Evolutionary conservation across 441 rosid genomes (phyloP), one percentile per base, ranked within the genome.

Genomic region (Jatropha podagrica): DNA sequence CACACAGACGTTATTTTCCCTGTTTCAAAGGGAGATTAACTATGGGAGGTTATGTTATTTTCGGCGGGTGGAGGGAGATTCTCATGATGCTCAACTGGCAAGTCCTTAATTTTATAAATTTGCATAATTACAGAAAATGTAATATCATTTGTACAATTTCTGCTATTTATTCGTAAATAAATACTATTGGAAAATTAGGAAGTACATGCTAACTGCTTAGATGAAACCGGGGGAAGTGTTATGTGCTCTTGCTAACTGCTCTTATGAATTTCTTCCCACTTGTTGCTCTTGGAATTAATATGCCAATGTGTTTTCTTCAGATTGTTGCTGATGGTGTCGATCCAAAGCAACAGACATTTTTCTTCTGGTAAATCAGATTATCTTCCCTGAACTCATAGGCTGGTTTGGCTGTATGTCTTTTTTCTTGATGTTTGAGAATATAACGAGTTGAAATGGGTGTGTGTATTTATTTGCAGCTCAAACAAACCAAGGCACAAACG

Each of bases 341-440:
- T 88, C 99, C 99, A 59, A 92, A 90, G 83, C 94, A 89, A 64
- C 98, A 94, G 81, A 91, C 98, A 4, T 91, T 96, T 85, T 86
- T 80, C 87, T 90, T 84, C 78, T 85, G 90, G 98, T 92, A 86
- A 84, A 91, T 81, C 71, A 62, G 46, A 81, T 76, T 67, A 42
- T 73, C 65, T 61, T 76, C 48, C 54, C 49, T 80, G 27, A 70
- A 51, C 38, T 48, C 26, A 55, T 73, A 56, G 32, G 54, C 78
- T 79, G 58, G 65, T 38, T 55, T 62, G 23, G 70, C 26, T 55
- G 42, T 68, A 15, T 77, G 68, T 52, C 59, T 67, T 56, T 70
- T 62, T 52, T 69, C 18, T 71, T 74, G 48, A 62, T 72, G 56
- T 52, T 14, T 70, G 52, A 65, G 52, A 42, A 65, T 74, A 18